A percentile compares a stretch with the other conserved stretches of the same genome.
These are phyloP conservation scores for Cryptococcus depauperatus DNA, from an alignment of 1,284 basidiomycete species.

Conservation along the genomic window DNA sequence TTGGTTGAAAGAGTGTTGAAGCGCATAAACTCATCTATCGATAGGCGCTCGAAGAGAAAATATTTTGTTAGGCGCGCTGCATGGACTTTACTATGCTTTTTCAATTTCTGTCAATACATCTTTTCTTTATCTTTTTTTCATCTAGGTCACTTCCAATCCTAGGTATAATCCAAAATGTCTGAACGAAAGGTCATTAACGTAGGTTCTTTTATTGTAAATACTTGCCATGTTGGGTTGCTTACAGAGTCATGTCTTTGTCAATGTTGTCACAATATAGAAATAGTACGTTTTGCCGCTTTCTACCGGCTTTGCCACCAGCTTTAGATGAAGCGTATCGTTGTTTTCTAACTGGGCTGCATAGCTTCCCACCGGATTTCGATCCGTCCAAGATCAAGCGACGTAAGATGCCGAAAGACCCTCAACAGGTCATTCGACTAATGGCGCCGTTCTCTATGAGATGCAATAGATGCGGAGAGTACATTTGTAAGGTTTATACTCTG, in stretches of 20 bases:
- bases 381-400: conserved; percentile 89
- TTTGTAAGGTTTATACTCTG: conserved; percentile 53
- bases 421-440: conserved; percentile 97
- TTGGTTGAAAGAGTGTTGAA: too few species aligned
- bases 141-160: background rate
- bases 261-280: conserved; percentile 12
- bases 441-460: conserved; percentile 98
- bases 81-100: too few species aligned
- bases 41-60: too few species aligned
- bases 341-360: background rate
- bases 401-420: conserved; percentile 76
- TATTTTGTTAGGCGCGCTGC: too few species aligned
- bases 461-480: conserved; percentile 93
- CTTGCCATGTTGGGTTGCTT: background rate
- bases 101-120: too few species aligned
- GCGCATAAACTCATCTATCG: too few species aligned
- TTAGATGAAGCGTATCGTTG: background rate
- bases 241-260: background rate
- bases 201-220: conserved; percentile 13
- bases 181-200: conserved; percentile 78
- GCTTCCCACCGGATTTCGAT: conserved; percentile 75
- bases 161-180: conserved; percentile 57
- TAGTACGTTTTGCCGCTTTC: conserved; percentile 13
- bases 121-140: background rate
- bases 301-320: background rate